Evolutionary conservation across 345 rosid genomes (phyloP).

Genomic region (Corchorus capsularis): DNA sequence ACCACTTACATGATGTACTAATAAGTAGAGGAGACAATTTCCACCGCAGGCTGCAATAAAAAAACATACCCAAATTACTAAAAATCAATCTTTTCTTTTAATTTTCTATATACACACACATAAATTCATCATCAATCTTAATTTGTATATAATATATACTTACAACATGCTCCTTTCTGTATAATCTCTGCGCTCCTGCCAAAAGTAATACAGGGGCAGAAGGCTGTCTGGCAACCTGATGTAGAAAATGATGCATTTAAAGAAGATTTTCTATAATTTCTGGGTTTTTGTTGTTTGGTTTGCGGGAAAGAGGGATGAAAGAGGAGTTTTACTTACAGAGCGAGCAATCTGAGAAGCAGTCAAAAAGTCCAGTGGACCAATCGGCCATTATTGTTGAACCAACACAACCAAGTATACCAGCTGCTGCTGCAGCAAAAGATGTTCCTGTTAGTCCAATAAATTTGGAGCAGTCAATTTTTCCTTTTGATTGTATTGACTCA

Average conservation of each 20-base stretch:
- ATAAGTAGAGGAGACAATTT: too few species aligned
- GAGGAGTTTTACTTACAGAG: neutral
- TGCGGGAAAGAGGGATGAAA: neutral
- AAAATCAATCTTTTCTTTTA: too few species aligned
- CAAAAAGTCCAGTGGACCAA: conserved; percentile 8
- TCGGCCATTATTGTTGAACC: neutral
- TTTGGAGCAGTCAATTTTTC: too few species aligned
- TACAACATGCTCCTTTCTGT: neutral
- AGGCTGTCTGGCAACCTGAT: neutral
- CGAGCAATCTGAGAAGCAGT: conserved; percentile 4
- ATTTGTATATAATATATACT: too few species aligned
- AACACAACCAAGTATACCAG: too few species aligned
- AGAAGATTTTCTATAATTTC: too few species aligned
- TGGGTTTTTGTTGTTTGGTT: neutral
- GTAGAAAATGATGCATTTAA: neutral
- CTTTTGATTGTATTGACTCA: too few species aligned
- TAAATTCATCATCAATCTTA: too few species aligned
- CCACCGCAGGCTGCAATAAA: too few species aligned
- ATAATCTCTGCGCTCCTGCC: neutral
- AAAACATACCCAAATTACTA: neutral
- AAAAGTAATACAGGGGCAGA: conserved; percentile 5
- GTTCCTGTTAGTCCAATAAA: too few species aligned
- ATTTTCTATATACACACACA: neutral
- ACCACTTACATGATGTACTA: too few species aligned
- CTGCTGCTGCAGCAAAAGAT: too few species aligned